Base-by-base conservation (phyloP, 2,329 filamentous ascomycete species). In the Dendryphion nanum region DNA sequence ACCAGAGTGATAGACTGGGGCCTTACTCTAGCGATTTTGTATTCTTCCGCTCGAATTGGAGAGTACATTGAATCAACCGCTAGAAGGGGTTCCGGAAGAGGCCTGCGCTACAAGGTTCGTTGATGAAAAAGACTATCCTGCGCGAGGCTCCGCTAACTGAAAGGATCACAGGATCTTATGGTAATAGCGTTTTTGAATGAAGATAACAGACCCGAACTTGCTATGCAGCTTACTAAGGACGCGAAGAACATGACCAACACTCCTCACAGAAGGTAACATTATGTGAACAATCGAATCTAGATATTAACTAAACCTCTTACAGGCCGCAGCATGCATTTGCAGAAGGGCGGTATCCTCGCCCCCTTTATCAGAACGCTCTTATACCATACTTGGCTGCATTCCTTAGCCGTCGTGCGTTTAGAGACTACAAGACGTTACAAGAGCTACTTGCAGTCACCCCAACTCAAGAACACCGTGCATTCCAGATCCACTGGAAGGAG, bases 171-270 rank as follows among this genome's bases (percentile, higher is more conserved):
- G 45, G 43, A 48, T 34, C 36, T 48, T 8, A 46, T 41, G 33
- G 29, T 46, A 14, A 47, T 47, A 44, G 30, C 15, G 26, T 49
- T 49, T 38, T 47, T 18, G 29, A 49, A 49, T 28, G 35, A 47
- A 24, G 15, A 47, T 38, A 23, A 35, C n/a, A 44, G 33, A 37
- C 46, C 40, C 26, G 30, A 49, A 44, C 38, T 49, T 42, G 38
- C 44, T 42, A 47, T 49, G 12, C 33, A 44, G 37, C 38, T 23
- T 18, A 49, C 34, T 12, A 41, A 47, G 32, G 44, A 49, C 26
- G 40, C 38, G 18, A 49, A 49, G 32, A 49, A 44, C 34, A 34
- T 35, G 15, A 33, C 46, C 23, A 30, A 38, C 17, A 40, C 33
- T 32, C 40, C 34, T 33, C 16, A 48, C 16, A 46, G 38, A 41